Evolutionary conservation across 768 basidiomycete species (phyloP).

Genomic region (Mycena vulgaris): DNA sequence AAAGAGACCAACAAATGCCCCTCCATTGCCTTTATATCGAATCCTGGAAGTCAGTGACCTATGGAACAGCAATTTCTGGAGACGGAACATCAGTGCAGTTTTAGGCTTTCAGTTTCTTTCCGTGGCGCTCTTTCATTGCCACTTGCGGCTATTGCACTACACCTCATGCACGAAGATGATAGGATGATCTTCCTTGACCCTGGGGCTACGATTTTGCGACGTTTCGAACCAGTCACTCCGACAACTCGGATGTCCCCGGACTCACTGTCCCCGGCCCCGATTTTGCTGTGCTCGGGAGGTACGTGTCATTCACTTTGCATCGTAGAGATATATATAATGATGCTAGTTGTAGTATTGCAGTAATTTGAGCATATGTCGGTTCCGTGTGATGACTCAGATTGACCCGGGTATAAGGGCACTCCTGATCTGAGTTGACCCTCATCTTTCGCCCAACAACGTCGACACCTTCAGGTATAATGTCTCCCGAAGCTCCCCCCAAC

Average conservation of each 20-base stretch:
- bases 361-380: constrained; percentile 4
- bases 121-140: too few relatives aligned
- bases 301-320: neutral
- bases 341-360: neutral
- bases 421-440: neutral
- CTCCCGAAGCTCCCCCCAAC: constrained; percentile 72
- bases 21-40: too few relatives aligned
- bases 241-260: too few relatives aligned
- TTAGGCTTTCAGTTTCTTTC: too few relatives aligned
- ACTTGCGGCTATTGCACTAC: too few relatives aligned
- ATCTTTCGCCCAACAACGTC: neutral
- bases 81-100: too few relatives aligned
- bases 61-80: too few relatives aligned
- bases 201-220: neutral
- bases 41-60: too few relatives aligned
- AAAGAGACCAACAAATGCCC: too few relatives aligned
- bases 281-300: neutral
- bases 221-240: neutral
- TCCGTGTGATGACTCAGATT: constrained; percentile 27
- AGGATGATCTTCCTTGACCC: too few relatives aligned
- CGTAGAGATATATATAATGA: constrained; percentile 19
- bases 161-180: too few relatives aligned
- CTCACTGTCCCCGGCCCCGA: too few relatives aligned
- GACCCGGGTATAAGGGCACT: neutral
- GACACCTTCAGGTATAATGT: constrained; percentile 62